Percentiles rank a stretch among this genome's conserved stretches.
phyloP scores from a whole-genome alignment of 495 filamentous ascomycete species.

The Neurospora intermedia region DNA sequence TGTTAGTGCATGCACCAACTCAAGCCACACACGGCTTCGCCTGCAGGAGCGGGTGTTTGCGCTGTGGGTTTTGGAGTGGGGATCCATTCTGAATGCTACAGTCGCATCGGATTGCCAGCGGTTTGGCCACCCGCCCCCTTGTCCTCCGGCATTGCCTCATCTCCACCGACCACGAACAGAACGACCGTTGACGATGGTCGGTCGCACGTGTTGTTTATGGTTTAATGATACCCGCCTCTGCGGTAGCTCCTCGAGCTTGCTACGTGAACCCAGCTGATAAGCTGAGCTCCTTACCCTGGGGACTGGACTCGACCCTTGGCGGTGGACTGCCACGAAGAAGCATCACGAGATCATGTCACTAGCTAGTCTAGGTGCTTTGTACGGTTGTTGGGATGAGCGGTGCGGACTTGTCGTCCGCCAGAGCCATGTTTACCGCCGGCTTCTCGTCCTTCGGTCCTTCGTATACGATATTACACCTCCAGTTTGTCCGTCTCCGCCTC shows the following conservation, averaged over 20 bases:
- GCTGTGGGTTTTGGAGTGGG: background rate
- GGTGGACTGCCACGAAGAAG: background rate
- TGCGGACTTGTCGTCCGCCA: background rate
- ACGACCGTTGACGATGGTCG: background rate
- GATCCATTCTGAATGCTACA: background rate
- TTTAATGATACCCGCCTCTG: background rate
- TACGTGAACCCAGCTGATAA: background rate
- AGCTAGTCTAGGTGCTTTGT: background rate
- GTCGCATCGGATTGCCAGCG: background rate
- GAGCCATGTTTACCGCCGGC: background rate
- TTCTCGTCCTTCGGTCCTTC: background rate
- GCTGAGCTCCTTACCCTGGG: background rate
- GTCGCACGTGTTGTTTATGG: background rate
- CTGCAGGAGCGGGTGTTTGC: background rate
- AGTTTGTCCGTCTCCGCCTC: background rate
- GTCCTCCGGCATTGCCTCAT: background rate
- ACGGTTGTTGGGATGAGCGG: background rate
- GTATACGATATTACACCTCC: background rate
- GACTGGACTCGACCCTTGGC: background rate
- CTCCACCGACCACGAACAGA: background rate
- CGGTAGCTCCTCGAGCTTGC: background rate
- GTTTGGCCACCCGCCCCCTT: background rate
- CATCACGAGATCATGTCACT: background rate
- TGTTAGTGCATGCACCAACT: background rate
- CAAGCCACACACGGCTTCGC: background rate